These are phyloP conservation scores for Eucalyptus albens DNA, from an alignment of 345 rosid species.

Conservation along the genomic window DNA sequence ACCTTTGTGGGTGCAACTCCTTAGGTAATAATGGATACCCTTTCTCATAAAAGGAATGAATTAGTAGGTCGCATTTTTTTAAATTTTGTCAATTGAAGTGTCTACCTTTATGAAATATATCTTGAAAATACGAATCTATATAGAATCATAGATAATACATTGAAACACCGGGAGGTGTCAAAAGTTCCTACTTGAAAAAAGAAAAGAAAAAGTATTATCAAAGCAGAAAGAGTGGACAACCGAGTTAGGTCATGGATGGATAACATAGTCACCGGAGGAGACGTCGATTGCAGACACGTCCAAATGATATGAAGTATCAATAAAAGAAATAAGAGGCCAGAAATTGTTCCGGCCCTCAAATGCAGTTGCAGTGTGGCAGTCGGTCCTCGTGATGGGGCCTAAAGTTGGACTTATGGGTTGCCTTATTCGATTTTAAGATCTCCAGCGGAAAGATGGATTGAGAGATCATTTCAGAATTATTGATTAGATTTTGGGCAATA, in stretches of 20 bases:
- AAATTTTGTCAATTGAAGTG: background rate
- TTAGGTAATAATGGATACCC: background rate
- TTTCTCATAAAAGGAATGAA: background rate
- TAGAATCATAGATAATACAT: background rate
- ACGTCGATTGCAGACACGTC: background rate
- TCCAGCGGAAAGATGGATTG: background rate
- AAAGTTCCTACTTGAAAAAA: background rate
- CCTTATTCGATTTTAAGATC: background rate
- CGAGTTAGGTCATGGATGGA: background rate
- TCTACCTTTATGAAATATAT: background rate
- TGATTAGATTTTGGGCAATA: background rate
- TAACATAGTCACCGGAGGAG: background rate
- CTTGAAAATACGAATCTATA: background rate
- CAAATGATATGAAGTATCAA: background rate
- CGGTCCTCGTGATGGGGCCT: background rate
- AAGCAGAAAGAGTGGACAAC: background rate
- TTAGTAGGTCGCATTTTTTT: background rate
- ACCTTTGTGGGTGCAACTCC: background rate
- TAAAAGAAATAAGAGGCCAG: background rate
- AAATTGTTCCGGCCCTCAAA: background rate
- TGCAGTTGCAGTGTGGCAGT: background rate
- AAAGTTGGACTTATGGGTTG: background rate
- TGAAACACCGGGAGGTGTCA: background rate
- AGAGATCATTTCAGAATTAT: background rate
- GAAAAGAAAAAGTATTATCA: background rate